Evolutionary conservation across 208 protist genomes (phyloP), one percentile per base, ranked within the genome.

Genomic region (Histomonas meleagridis): DNA sequence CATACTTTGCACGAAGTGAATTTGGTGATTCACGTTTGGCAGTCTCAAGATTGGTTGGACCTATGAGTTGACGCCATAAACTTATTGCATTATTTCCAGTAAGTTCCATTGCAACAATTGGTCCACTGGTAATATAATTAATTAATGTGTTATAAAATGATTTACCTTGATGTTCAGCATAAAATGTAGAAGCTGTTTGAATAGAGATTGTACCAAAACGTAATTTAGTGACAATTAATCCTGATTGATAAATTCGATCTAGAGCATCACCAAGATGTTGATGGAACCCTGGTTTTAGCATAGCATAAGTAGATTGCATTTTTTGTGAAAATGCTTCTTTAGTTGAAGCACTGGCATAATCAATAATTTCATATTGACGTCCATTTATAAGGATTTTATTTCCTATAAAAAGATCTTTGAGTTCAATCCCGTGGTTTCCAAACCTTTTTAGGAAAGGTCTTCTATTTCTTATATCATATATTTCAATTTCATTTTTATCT

Each of bases 311-410:
- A 38, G 51, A 46, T 49, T 86, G 76, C 43, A 46, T 51, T 32
- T 86, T 43, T 9, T 46, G n/a, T n/a, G 51, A 16, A 55, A 86
- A 86, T 35, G 76, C 46, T 51, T 55, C n/a, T 35, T 28, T 5
- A 38, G 76, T 86, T 53, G 43, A 16, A 18, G 51, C 76, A 55
- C 55, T 43, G 4, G 43, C 40, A 86, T 55, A 86, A 32, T 86
- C 76, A 18, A 86, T 55, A 46, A 86, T 86, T 86, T 86, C 76
- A 55, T 86, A 86, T n/a, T 86, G 76, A n/a, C 76, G 76, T 9
- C 76, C 76, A 55, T 86, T 86, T 26, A 86, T 55, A 16, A 86
- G 28, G 16, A 86, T 43, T 35, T 86, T 86, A 46, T 55, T 86
- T 48, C 76, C 76, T 14, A 86, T 55, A 28, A 51, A 86, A 21